Evolutionary conservation across 1,284 basidiomycete species (phyloP).

Genomic region (Heliocybe sulcata): DNA sequence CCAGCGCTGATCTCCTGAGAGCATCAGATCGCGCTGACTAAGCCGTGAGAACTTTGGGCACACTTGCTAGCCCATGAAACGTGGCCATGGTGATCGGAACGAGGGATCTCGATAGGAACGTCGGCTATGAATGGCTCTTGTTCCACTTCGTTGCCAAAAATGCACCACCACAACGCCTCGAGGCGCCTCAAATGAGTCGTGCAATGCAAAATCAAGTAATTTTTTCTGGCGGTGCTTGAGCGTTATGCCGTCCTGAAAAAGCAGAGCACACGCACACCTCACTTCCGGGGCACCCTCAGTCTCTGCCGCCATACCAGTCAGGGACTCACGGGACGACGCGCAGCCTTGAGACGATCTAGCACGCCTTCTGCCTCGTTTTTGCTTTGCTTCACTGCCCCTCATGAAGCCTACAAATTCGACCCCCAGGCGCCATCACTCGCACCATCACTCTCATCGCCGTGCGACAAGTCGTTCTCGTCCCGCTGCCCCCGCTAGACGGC

Average conservation of each 20-base stretch:
- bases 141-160: not conserved
- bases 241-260: not conserved
- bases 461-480: constrained; percentile 18
- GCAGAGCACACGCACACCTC: not conserved
- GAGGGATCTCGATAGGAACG: not conserved
- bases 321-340: not conserved
- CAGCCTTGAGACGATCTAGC: not conserved
- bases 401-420: constrained; percentile 2
- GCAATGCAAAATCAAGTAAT: not conserved
- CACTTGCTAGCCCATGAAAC: too few species aligned
- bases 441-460: not conserved
- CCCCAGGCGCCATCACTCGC: not conserved
- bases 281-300: not conserved
- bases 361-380: constrained; percentile 1
- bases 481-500: constrained; percentile 15
- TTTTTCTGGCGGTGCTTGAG: not conserved
- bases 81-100: not conserved
- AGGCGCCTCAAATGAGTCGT: not conserved
- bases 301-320: not conserved
- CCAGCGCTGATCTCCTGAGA: too few species aligned
- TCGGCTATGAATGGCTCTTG: not conserved
- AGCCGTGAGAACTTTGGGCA: too few species aligned
- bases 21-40: too few species aligned
- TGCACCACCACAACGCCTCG: not conserved
- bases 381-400: not conserved